These are phyloP conservation scores for Phytophthora pinifolia DNA, from an alignment of 352 stramenopile genomes.

Conservation along the genomic window DNA sequence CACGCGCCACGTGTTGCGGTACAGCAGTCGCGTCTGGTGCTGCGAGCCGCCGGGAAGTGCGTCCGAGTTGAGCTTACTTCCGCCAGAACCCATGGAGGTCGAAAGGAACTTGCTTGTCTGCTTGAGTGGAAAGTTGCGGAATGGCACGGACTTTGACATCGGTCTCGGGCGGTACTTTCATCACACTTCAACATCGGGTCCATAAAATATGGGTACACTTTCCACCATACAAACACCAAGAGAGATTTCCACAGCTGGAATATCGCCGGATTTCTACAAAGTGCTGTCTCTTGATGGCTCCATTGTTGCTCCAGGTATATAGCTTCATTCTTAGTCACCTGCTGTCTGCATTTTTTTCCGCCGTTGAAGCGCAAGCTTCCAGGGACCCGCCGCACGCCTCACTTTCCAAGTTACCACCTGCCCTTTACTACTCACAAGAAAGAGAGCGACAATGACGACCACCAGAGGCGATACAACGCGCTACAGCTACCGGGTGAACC, in stretches of 20 bases:
- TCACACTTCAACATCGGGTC: slow-evolving; percentile 19
- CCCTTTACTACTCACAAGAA: neutral
- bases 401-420: slow-evolving; percentile 16
- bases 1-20: slow-evolving; percentile 57
- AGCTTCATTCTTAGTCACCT: slow-evolving; percentile 9
- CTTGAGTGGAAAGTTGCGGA: slow-evolving; percentile 21
- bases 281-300: neutral
- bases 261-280: slow-evolving; percentile 1
- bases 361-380: slow-evolving; percentile 4
- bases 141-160: slow-evolving; percentile 4
- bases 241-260: neutral
- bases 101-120: slow-evolving; percentile 7
- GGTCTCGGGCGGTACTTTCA: slow-evolving; percentile 10
- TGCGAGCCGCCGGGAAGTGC: slow-evolving; percentile 24
- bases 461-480: slow-evolving; percentile 10
- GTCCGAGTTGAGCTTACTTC: slow-evolving; percentile 21
- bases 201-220: slow-evolving; percentile 17
- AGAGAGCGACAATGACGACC: neutral
- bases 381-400: neutral
- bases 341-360: neutral
- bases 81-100: slow-evolving; percentile 16
- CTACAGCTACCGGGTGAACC: slow-evolving; percentile 35
- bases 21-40: slow-evolving; percentile 66
- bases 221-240: slow-evolving; percentile 16
- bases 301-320: slow-evolving; percentile 8